Evolutionary conservation across 1,284 basidiomycete species (phyloP).

Genomic region (Pascua guehoae): DNA sequence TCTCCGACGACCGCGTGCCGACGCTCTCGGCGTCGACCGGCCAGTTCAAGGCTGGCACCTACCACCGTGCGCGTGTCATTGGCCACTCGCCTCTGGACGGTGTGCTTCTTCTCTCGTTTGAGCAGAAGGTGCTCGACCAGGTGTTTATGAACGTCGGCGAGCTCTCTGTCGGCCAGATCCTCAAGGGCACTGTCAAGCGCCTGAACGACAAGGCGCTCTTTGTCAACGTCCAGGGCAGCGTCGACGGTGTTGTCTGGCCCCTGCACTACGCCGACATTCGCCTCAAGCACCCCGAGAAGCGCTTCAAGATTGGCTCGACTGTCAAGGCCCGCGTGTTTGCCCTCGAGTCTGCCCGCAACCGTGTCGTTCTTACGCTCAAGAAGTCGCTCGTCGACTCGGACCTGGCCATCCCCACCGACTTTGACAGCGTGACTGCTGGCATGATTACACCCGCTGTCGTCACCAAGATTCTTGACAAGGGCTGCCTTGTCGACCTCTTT

Average conservation of each 20-base stretch:
- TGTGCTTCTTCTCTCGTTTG: constrained; percentile 78
- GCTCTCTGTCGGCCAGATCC: constrained; percentile 73
- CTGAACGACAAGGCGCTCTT: constrained; percentile 77
- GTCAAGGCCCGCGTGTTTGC: constrained; percentile 84
- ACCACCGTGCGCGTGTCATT: constrained; percentile 83
- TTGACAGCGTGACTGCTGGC: constrained; percentile 67
- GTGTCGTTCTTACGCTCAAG: constrained; percentile 86
- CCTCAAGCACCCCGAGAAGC: constrained; percentile 85
- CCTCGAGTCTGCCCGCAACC: constrained; percentile 75
- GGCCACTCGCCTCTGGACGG: constrained; percentile 87
- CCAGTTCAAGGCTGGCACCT: constrained; percentile 71
- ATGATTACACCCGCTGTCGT: constrained; percentile 78
- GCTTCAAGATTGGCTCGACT: constrained; percentile 77
- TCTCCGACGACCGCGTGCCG: constrained; percentile 84
- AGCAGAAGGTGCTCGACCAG: constrained; percentile 76
- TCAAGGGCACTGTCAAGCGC: constrained; percentile 81
- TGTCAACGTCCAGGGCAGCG: constrained; percentile 74
- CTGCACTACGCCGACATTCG: constrained; percentile 91
- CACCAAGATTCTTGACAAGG: constrained; percentile 72
- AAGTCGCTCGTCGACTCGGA: constrained; percentile 81
- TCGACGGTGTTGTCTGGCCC: constrained; percentile 92
- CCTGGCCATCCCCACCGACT: constrained; percentile 63
- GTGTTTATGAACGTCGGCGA: constrained; percentile 83
- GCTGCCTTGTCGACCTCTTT: constrained; percentile 82
- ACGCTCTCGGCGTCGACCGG: constrained; percentile 67